Percentiles rank a stretch among this genome's conserved stretches.
These are phyloP conservation scores for Aspergillus leporis DNA, from an alignment of 495 filamentous ascomycete genomes.

Conservation along the genomic window DNA sequence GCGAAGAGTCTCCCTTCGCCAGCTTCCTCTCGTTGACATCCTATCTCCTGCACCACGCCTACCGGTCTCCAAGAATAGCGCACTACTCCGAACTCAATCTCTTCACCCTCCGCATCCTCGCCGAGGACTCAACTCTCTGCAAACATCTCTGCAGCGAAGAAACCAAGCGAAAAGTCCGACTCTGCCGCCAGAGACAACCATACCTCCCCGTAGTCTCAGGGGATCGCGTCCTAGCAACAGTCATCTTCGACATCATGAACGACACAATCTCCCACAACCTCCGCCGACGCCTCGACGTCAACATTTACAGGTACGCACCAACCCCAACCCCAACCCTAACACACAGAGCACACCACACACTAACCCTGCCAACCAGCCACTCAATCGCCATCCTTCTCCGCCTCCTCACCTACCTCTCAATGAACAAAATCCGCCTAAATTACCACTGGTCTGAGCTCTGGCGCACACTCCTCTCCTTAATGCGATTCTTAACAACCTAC, in stretches of 20 bases:
- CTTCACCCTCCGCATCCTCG: conserved; percentile 78
- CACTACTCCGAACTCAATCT: conserved; percentile 82
- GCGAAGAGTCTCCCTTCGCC: conserved; percentile 72
- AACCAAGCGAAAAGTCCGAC: conserved; percentile 68
- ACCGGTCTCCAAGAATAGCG: conserved; percentile 73
- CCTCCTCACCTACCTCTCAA: conserved; percentile 78
- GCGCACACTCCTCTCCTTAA: conserved; percentile 82
- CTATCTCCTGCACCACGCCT: conserved; percentile 90
- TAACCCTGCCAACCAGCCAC: conserved; percentile 31
- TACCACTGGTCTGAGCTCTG: conserved; percentile 98
- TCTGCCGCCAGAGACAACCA: conserved; percentile 89
- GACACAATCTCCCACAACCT: conserved; percentile 96
- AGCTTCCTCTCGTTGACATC: conserved; percentile 86
- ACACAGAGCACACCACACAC: conserved; percentile 1
- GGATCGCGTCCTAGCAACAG: conserved; percentile 69
- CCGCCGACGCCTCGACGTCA: conserved; percentile 76
- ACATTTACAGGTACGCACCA: conserved; percentile 68
- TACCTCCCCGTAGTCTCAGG: conserved; percentile 74
- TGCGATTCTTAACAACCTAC: conserved; percentile 90
- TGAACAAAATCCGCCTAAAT: conserved; percentile 69
- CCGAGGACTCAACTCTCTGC: conserved; percentile 83
- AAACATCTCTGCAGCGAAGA: conserved; percentile 86
- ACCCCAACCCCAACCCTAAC: not conserved
- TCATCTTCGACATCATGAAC: conserved; percentile 80
- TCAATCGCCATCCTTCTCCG: conserved; percentile 76